A percentile compares a stretch with the other conserved stretches of the same genome.
These are phyloP conservation scores for Parietaria judaica DNA, from an alignment of 306 rosid genomes.

Conservation along the genomic window DNA sequence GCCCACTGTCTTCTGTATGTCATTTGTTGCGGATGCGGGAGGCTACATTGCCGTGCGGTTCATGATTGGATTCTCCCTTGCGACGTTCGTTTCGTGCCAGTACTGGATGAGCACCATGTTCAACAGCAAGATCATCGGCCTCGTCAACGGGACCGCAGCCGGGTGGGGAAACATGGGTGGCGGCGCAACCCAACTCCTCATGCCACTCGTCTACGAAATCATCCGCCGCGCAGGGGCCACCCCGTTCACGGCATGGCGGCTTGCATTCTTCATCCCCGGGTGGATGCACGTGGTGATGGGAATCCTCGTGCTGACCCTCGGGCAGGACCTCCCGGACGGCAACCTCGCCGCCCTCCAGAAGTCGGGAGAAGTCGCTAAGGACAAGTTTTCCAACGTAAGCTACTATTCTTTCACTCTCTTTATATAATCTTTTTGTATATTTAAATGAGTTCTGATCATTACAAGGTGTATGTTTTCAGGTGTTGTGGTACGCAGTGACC, in stretches of 20 bases:
- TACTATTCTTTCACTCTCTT: not conserved
- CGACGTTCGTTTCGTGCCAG: slow-evolving; percentile 85
- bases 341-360: slow-evolving; percentile 63
- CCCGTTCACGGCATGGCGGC: slow-evolving; percentile 77
- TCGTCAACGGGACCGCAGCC: slow-evolving; percentile 77
- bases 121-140: slow-evolving; percentile 68
- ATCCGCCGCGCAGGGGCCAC: slow-evolving; percentile 43
- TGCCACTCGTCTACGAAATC: slow-evolving; percentile 65
- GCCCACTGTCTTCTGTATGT: slow-evolving; percentile 72
- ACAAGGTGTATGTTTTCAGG: slow-evolving; percentile 24
- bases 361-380: slow-evolving; percentile 62
- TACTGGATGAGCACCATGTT: slow-evolving; percentile 96
- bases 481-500: slow-evolving; percentile 72
- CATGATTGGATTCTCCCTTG: slow-evolving; percentile 82
- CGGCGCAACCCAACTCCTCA: slow-evolving; percentile 82
- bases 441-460: not conserved
- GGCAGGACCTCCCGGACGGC: slow-evolving; percentile 87
- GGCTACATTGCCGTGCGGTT: slow-evolving; percentile 65
- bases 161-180: slow-evolving; percentile 99
- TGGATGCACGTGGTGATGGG: slow-evolving; percentile 63
- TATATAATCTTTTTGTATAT: not conserved
- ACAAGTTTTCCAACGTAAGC: slow-evolving; percentile 44
- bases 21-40: slow-evolving; percentile 47
- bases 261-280: slow-evolving; percentile 80
- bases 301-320: slow-evolving; percentile 56